Base-by-base conservation (phyloP, 306 rosid genomes). In the Dalbergia cochinchinensis region DNA sequence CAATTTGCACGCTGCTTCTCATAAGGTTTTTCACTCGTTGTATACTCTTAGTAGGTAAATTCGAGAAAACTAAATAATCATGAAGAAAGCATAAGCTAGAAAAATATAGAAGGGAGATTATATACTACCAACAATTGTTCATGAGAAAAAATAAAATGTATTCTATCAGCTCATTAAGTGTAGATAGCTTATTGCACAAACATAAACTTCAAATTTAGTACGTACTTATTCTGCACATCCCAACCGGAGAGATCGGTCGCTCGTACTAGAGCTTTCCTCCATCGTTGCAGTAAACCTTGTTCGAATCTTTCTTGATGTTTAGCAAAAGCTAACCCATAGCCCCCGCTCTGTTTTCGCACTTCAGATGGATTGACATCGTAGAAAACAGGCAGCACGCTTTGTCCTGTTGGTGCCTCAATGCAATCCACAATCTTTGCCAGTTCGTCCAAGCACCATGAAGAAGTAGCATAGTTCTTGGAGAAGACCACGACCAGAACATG, bases 341-440 rank as follows among this genome's bases (percentile, higher is more conserved):
- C 5, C 26, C 58, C 72, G 18, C 33, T 62, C 41, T 70, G 83
- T 14, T 65, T 70, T 19, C 64, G 42, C 4, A 79, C 78, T 20
- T 70, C 65, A 18, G 83, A 79, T 13, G 83, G 78, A 35, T 20
- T 59, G 3, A 71, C 73, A 37, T 79, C 72, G 54, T 61, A 79
- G 47, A 79, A 71, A 48, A 79, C 3, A 1, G 78, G 78, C 1
- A 79, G 12, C 18, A 79, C n/a, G 1, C 0, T 61, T 47, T 37
- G 68, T 11, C 33, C 35, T 8, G 54, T 18, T 19, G 8, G 13
- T 47, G 10, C n/a, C 15, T 33, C 48, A 7, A 22, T 33, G 58
- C 26, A 59, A 7, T 76, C 73, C 0, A 42, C 44, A 4, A 76
- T 76, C 53, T 65, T 65, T 19, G 31, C 33, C 11, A 77, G 74